Conservation (phyloP, 2,329 filamentous ascomycete genomes). For the Pyricularia grisea region DNA sequence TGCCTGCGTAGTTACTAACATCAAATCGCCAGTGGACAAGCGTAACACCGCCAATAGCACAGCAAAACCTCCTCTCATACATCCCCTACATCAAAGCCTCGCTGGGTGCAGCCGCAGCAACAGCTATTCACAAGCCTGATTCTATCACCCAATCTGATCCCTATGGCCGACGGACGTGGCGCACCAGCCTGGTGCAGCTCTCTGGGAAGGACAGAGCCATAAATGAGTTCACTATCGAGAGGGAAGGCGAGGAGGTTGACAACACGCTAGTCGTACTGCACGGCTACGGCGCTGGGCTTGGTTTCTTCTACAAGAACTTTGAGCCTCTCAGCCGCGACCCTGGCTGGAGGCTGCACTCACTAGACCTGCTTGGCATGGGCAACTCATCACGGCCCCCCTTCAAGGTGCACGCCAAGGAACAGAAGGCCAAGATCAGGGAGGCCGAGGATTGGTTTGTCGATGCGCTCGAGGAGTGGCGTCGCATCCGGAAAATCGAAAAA, state of each 20-base stretch:
- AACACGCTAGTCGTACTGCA: conserved; percentile 93
- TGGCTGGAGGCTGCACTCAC: conserved; percentile 83
- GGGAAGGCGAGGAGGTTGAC: conserved; percentile 67
- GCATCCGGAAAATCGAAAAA: conserved; percentile 77
- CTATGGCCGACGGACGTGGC: conserved; percentile 77
- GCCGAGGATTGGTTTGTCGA: conserved; percentile 96
- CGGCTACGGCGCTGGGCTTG: conserved; percentile 90
- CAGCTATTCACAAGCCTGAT: conserved; percentile 16
- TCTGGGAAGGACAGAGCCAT: conserved; percentile 78
- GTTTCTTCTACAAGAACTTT: conserved; percentile 98
- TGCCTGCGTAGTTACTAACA: conserved; percentile 5
- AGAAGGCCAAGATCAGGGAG: conserved; percentile 73
- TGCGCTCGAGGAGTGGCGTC: conserved; percentile 90
- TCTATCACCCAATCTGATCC: conserved; percentile 50
- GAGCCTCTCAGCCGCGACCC: conserved; percentile 69
- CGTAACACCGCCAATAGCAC: conserved; percentile 72
- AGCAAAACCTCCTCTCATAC: conserved; percentile 78
- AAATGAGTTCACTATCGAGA: conserved; percentile 89
- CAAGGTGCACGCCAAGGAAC: conserved; percentile 73
- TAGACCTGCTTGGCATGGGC: conserved; percentile 96
- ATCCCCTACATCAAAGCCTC: conserved; percentile 63
- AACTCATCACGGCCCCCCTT: conserved; percentile 78
- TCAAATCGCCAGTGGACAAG: conserved; percentile 61
- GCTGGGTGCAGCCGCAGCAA: conserved; percentile 47
- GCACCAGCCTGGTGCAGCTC: conserved; percentile 73